Conservation (phyloP, 768 basidiomycete genomes). For the Plicaturopsis crispa region DNA sequence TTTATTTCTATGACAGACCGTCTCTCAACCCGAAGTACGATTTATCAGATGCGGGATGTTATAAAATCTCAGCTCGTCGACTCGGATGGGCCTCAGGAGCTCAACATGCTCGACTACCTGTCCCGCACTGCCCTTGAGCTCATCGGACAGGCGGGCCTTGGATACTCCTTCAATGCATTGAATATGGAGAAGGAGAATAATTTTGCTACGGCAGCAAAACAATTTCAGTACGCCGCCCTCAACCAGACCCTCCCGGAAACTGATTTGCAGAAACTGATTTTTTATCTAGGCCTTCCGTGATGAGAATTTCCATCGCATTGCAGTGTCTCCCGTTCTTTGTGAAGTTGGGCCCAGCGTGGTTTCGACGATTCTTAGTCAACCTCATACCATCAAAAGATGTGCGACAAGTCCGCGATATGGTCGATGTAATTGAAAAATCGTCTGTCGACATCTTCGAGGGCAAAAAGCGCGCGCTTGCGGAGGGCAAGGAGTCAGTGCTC, state of each 20-base stretch:
- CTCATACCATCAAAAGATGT: conserved; percentile 19
- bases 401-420: conserved; percentile 19
- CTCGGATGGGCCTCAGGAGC: conserved; percentile 3
- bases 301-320: conserved; percentile 10
- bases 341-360: conserved; percentile 22
- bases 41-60: conserved; percentile 3
- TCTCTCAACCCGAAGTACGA: not conserved
- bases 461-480: conserved; percentile 23
- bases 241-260: not conserved
- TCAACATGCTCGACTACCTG: conserved; percentile 14
- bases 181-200: not conserved
- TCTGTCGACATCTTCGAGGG: conserved; percentile 23
- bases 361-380: conserved; percentile 25
- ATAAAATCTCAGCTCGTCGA: not conserved
- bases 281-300: conserved; percentile 11
- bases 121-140: conserved; percentile 16
- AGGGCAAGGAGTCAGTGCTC: conserved; percentile 18
- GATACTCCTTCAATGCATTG: conserved; percentile 11
- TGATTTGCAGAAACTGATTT: not conserved
- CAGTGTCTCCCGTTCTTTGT: conserved; percentile 19
- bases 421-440: conserved; percentile 25
- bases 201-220: conserved; percentile 36
- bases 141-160: conserved; percentile 16
- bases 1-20: not conserved
- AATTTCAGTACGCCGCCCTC: conserved; percentile 29